These are phyloP conservation scores for Phaeotremella skinneri DNA, from an alignment of 768 basidiomycete genomes.

Conservation along the genomic window DNA sequence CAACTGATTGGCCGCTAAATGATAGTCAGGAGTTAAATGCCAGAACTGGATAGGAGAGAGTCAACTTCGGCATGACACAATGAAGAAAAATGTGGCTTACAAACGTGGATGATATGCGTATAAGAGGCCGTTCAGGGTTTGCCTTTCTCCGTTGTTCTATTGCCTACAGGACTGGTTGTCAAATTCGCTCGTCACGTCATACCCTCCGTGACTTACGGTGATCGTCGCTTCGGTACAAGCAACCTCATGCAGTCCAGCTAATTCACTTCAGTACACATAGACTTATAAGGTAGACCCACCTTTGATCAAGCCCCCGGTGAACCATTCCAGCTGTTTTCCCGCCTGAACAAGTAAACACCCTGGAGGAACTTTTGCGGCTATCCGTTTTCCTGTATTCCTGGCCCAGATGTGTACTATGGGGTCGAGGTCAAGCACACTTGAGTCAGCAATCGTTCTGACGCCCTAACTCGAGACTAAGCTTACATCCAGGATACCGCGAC, in stretches of 20 bases:
- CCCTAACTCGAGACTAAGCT: conserved; percentile 63
- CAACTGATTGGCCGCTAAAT: conserved; percentile 64
- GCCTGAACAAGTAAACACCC: conserved; percentile 88
- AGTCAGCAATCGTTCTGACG: conserved; percentile 59
- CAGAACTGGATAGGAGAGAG: too few relatives aligned
- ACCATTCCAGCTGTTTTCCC: conserved; percentile 89
- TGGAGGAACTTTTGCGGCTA: conserved; percentile 78
- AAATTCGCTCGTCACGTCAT: neutral
- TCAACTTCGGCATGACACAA: too few relatives aligned
- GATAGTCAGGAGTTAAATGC: conserved; percentile 82
- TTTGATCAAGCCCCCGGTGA: conserved; percentile 69
- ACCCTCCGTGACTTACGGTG: conserved; percentile 55
- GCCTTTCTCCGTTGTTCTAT: conserved; percentile 63
- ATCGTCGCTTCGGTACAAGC: conserved; percentile 80
- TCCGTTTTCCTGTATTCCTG: conserved; percentile 84
- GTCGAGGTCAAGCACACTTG: conserved; percentile 2
- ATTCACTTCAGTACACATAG: neutral
- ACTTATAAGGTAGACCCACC: conserved; percentile 21
- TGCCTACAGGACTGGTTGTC: conserved; percentile 54
- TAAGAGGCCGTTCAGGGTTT: conserved; percentile 73
- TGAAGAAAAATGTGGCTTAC: conserved; percentile 27
- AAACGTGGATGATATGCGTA: conserved; percentile 94
- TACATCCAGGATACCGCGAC: conserved; percentile 43
- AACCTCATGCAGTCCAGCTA: conserved; percentile 90
- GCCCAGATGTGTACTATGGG: conserved; percentile 83